A percentile compares a stretch with the other conserved stretches of the same genome.
Conservation (phyloP, 2,329 filamentous ascomycete species). For the Phialophora macrospora region DNA sequence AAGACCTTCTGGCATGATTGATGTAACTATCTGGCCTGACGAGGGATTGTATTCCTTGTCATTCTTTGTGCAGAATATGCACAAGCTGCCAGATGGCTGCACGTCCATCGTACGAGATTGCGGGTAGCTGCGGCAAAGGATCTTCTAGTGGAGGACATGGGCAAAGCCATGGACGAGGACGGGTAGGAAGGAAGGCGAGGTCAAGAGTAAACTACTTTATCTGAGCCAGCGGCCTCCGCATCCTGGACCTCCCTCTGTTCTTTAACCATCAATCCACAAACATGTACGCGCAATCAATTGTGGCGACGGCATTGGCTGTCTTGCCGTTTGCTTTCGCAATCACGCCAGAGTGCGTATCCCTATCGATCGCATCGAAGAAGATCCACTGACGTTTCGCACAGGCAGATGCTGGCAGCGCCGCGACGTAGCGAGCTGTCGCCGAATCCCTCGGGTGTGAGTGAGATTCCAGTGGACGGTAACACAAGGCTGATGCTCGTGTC, state of each 20-base stretch:
- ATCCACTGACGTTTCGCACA: constrained; percentile 28
- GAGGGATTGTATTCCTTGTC: neutral
- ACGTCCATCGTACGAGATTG: neutral
- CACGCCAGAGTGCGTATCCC: constrained; percentile 38
- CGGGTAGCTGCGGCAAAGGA: constrained; percentile 13
- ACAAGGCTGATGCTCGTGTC: constrained; percentile 17
- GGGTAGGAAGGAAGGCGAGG: neutral
- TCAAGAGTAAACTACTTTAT: neutral
- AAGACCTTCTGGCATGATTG: neutral
- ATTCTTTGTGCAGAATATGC: neutral
- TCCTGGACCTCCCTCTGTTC: neutral
- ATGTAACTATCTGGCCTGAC: constrained; percentile 9
- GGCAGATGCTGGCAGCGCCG: constrained; percentile 47
- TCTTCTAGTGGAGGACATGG: neutral
- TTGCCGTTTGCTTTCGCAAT: constrained; percentile 39
- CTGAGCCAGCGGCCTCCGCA: neutral
- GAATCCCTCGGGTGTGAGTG: constrained; percentile 48
- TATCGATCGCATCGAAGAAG: neutral
- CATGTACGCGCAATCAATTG: constrained; percentile 4
- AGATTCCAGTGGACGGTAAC: neutral
- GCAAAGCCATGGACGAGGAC: neutral
- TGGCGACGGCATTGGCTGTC: constrained; percentile 36
- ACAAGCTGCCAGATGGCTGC: constrained; percentile 14
- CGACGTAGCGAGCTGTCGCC: constrained; percentile 46
- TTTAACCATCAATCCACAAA: constrained; percentile 7